phyloP scores from a whole-genome alignment of 305 asterid species.

The Monarda citriodora region DNA sequence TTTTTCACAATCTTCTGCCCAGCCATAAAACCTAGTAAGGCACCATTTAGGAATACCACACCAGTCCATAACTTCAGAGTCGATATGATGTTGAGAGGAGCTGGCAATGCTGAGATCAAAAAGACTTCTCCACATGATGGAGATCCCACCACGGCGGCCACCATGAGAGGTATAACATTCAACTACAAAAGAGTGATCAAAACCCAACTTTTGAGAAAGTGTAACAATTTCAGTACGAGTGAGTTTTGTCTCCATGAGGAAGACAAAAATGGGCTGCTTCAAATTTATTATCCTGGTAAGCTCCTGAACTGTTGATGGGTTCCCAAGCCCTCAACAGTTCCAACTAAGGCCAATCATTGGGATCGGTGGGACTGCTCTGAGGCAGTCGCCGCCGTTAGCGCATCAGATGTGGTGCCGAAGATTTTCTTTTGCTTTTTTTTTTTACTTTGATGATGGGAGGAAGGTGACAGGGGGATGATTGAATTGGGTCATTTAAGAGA shows the following conservation, averaged over 20 bases:
- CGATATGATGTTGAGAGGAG: background rate
- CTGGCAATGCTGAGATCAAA: too few relatives aligned
- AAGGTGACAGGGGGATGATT: too few relatives aligned
- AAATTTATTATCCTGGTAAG: background rate
- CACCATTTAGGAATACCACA: background rate
- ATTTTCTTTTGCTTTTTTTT: too few relatives aligned
- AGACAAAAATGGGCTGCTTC: background rate
- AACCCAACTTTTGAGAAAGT: background rate
- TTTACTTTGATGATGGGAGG: too few relatives aligned
- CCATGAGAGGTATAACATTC: background rate
- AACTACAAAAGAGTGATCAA: background rate
- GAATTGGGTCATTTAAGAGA: too few relatives aligned
- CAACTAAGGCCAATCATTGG: background rate
- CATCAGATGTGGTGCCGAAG: background rate
- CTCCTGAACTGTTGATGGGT: background rate
- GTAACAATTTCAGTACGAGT: background rate
- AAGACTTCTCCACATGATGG: background rate
- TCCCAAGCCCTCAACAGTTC: background rate
- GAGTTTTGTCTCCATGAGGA: background rate
- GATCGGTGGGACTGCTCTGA: background rate
- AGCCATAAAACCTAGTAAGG: background rate
- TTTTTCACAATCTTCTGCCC: background rate
- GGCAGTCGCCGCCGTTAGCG: background rate
- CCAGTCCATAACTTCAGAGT: background rate
- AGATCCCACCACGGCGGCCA: background rate